Base-by-base conservation (phyloP, 257 asterid genomes). In the Capsicum rhomboideum region DNA sequence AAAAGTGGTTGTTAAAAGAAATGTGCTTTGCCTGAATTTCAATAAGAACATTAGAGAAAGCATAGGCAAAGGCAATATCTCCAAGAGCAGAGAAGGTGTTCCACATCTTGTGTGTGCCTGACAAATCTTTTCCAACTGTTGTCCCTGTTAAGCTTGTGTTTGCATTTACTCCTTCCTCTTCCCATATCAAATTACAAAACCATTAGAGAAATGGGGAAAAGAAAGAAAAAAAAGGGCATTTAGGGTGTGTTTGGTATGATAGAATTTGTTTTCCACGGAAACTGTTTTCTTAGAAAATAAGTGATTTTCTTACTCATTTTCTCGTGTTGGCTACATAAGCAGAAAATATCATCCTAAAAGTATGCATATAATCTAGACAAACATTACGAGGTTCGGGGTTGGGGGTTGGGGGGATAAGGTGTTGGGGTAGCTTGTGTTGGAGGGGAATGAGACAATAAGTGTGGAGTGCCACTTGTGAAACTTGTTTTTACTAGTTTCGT, bases 1-100 rank as follows among this genome's bases (percentile, higher is more conserved):
- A 44, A 46, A 44, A 75, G 44, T 49, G 21, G 23, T 26, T 8
- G 52, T 37, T 26, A 50, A 50, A 9, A 77, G 64, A 50, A 50
- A 50, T 10, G 61, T 50, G 14, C 6, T 28, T 84, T 55, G 83
- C 97, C 91, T 93, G 95, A 64, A 94, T 92, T 72, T 94, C 95
- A 16, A 91, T 86, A 0, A 92, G 95, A 55, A 94, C 94, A 10
- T 69, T 83, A 8, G 94, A 86, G 84, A 94, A 94, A 54, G 93
- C 87, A 74, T 91, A 94, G 29, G 98, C 95, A 49, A 94, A 92
- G 21, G 97, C 97, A 82, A 94, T 90, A 84, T 94, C 85, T 52
- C 98, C 98, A 13, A 94, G 93, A 40, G 97, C 93, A 46, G 92
- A 79, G 61, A 88, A 92, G 75, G 87, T 86, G 82, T 21, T 85